Percentiles rank a stretch among this genome's conserved stretches.
phyloP scores from a whole-genome alignment of 2,329 filamentous ascomycete genomes.

The Dothistroma septosporum region DNA sequence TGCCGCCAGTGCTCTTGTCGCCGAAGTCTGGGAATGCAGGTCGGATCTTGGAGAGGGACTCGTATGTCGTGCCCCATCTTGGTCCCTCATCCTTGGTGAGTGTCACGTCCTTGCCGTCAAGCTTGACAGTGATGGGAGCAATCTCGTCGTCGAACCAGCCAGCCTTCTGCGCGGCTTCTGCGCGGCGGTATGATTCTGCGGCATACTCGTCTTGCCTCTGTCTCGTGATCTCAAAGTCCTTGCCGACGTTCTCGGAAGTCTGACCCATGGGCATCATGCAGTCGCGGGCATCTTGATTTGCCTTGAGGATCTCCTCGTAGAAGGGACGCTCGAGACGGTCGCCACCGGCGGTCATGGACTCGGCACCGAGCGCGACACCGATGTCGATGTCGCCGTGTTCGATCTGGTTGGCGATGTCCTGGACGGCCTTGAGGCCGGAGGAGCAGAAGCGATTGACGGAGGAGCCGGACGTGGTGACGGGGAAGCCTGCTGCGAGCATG shows the following conservation, averaged over 20 bases:
- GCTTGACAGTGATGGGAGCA: conserved; percentile 72
- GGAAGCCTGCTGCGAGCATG: conserved; percentile 84
- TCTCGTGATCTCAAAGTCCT: conserved; percentile 79
- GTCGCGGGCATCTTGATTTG: conserved; percentile 73
- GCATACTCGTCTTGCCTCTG: conserved; percentile 81
- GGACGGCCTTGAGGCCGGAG: conserved; percentile 89
- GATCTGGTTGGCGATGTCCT: conserved; percentile 91
- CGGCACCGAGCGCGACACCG: conserved; percentile 82
- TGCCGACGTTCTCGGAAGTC: conserved; percentile 92
- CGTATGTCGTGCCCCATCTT: conserved; percentile 81
- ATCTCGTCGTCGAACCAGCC: conserved; percentile 95
- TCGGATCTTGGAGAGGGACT: conserved; percentile 77
- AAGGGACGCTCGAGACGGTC: conserved; percentile 70
- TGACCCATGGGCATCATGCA: conserved; percentile 97
- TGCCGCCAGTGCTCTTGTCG: conserved; percentile 80
- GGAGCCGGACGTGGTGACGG: conserved; percentile 77
- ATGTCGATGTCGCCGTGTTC: conserved; percentile 73
- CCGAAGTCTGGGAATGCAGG: conserved; percentile 89
- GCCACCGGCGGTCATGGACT: conserved; percentile 75
- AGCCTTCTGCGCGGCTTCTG: conserved; percentile 83
- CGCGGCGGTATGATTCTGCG: conserved; percentile 79
- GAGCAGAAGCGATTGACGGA: conserved; percentile 96
- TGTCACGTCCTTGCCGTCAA: conserved; percentile 72
- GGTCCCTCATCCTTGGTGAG: conserved; percentile 86
- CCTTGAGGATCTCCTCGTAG: conserved; percentile 66